Base-by-base conservation (phyloP, 139 green algal species). In the Asterochloris erici region DNA sequence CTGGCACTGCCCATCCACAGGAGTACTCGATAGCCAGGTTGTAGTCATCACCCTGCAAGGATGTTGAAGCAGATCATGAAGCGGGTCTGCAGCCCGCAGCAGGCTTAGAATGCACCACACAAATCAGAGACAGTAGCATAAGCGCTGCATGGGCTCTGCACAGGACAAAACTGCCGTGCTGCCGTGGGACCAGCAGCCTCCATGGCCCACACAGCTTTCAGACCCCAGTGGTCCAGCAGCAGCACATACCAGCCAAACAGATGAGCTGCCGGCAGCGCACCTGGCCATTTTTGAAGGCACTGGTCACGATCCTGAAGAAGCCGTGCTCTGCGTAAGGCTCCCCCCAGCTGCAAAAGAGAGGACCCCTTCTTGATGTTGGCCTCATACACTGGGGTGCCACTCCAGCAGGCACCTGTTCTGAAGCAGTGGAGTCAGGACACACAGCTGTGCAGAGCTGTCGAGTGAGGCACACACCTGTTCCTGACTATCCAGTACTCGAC, bases 291-390 rank as follows among this genome's bases (percentile, higher is more conserved):
- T 54, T 54, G 38, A 54, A 54, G 38, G 38, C 38, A 54, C 38
- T 54, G 61, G 93, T 97, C 14, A 94, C 88, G 75, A 97, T 90
- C 62, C 73, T 63, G 84, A 94, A 91, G 86, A 92, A 95, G 78
- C 93, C 93, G 12, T 68, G 47, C 89, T 97, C 93, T 23, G 92
- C 93, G 90, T 87, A 96, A 0, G 93, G 95, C 82, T 93, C 90
- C 24, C 95, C 95, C 93, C 90, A 94, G 60, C 77, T 89, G 90
- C 94, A 94, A 71, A 71, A 23, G 66, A 26, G 21, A 71, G 21
- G 66, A 23, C 9, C 66, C 17, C 1, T 71, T 71, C 6, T 23
- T 71, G 9, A 71, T 23, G 19, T 21, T 21, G 66, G 14, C 14
- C 63, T 16, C 14, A 69, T 71, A 26, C 16, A 69, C 14, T 23